Conservation (phyloP, 2,329 filamentous ascomycete species). For the Aureobasidium sp. region DNA sequence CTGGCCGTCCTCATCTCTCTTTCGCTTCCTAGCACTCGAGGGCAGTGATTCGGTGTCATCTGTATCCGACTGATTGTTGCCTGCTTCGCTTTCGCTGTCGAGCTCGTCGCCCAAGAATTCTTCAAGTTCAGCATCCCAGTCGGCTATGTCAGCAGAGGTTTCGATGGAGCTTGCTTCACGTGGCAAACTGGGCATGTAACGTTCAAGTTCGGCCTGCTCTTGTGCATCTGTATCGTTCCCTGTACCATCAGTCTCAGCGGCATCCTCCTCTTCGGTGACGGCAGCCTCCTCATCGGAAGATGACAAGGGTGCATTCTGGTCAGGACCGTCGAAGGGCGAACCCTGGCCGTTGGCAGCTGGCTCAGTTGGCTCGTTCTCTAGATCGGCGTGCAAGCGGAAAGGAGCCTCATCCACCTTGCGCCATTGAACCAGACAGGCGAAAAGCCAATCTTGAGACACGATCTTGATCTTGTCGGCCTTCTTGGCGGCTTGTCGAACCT, state of each 20-base stretch:
- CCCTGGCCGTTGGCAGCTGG: constrained; percentile 49
- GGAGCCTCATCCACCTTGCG: constrained; percentile 67
- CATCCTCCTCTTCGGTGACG: constrained; percentile 33
- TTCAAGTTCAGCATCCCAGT: constrained; percentile 61
- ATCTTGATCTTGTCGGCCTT: constrained; percentile 73
- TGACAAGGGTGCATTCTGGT: constrained; percentile 36
- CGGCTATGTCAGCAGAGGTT: constrained; percentile 36
- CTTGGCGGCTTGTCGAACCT: constrained; percentile 78
- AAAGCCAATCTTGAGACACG: constrained; percentile 84
- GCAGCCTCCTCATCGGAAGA: constrained; percentile 40
- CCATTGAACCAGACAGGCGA: constrained; percentile 81
- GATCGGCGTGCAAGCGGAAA: constrained; percentile 62
- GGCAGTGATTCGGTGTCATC: constrained; percentile 23
- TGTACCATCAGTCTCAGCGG: constrained; percentile 18
- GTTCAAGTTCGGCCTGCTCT: constrained; percentile 33
- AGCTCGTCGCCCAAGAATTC: constrained; percentile 58
- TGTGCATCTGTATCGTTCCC: constrained; percentile 20
- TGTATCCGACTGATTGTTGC: constrained; percentile 26
- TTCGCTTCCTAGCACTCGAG: constrained; percentile 26
- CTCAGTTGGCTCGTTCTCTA: constrained; percentile 34
- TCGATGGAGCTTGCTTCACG: constrained; percentile 27
- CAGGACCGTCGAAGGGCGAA: constrained; percentile 31
- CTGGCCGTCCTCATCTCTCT: constrained; percentile 30
- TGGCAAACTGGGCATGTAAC: constrained; percentile 42
- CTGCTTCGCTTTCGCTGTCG: constrained; percentile 39